phyloP scores from a whole-genome alignment of 2,329 filamentous ascomycete genomes.

The Scopulariopsis brevicaulis region DNA sequence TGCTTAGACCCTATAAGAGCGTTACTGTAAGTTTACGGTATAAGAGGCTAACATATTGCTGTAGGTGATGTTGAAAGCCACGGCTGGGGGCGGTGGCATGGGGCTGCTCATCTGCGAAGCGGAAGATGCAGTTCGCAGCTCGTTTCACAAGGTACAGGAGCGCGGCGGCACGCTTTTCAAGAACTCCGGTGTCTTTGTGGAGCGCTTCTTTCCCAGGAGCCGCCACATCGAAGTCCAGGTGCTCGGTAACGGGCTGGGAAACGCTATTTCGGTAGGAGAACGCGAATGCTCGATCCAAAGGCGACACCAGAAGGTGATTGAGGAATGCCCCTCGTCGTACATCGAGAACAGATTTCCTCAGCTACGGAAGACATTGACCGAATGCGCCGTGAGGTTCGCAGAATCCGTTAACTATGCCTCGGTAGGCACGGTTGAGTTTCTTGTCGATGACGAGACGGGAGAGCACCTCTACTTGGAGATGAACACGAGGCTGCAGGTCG shows the following conservation, averaged over 20 bases:
- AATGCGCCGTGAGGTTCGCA: slow-evolving; percentile 9
- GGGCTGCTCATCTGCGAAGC: slow-evolving; percentile 44
- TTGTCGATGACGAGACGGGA: slow-evolving; percentile 23
- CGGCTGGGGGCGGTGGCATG: slow-evolving; percentile 53
- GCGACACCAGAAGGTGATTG: slow-evolving; percentile 59
- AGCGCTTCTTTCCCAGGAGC: slow-evolving; percentile 48
- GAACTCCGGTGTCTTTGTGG: slow-evolving; percentile 50
- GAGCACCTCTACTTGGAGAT: slow-evolving; percentile 35
- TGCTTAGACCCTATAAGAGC: not conserved
- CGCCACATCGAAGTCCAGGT: slow-evolving; percentile 60
- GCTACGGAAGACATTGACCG: slow-evolving; percentile 9
- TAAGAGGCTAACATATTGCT: not conserved
- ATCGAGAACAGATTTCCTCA: slow-evolving; percentile 17
- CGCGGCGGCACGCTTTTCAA: slow-evolving; percentile 47
- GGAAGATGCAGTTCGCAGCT: slow-evolving; percentile 36
- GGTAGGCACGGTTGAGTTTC: slow-evolving; percentile 30
- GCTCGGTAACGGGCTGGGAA: slow-evolving; percentile 48
- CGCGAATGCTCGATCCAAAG: slow-evolving; percentile 58
- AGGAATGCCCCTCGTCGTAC: slow-evolving; percentile 57
- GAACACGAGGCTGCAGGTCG: slow-evolving; percentile 34
- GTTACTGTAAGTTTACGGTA: not conserved
- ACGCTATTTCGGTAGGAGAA: slow-evolving; percentile 50
- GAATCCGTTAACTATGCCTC: not conserved
- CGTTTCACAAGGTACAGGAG: slow-evolving; percentile 41
- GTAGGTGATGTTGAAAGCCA: slow-evolving; percentile 42